Evolutionary conservation across 2,329 filamentous ascomycete species (phyloP), one percentile per base, ranked within the genome.

Genomic region (Didymella keratinophila): DNA sequence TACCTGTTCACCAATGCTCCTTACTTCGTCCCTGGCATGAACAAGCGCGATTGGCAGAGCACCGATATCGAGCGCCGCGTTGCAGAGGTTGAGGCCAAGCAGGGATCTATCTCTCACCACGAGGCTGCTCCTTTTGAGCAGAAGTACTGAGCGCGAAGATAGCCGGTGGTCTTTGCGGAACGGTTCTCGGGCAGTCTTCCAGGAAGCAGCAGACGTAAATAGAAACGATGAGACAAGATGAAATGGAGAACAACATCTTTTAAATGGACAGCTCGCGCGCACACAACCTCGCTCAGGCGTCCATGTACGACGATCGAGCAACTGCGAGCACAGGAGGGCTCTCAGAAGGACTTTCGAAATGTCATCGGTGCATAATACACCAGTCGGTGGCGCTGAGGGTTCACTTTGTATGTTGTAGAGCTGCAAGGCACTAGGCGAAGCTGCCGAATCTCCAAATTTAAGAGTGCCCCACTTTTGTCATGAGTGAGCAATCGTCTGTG

Each of bases 1-100:
- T 83, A 84, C 56, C 78, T 89, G 43, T 89, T 89, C 73, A 84
- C 82, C n/a, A 80, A 88, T 67, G 85, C 87, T 0, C 87, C 87
- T 9, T 81, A 84, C 74, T 85, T 90, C 66, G 83, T 90, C 8
- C 83, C 86, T 2, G 81, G 82, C 3, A 83, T 83, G 76, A 81
- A 85, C 63, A 83, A 80, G 71, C 73, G 78, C 43, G 78, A 83
- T 28, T 88, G 83, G 69, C 71, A 79, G 42, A 58, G 50, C 47
- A 81, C 80, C 62, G 87, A 90, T 69, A 70, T 90, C 37, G 86
- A 89, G 76, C 80, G 82, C 32, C 79, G 86, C 39, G 80, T 86
- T 4, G 79, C 82, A 53, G 84, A 87, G 71, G 83, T 86, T 44
- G 79, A 82, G 69, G 79, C 82, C 52, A 88, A 89, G 78, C 67